A percentile compares a stretch with the other conserved stretches of the same genome.
phyloP scores from a whole-genome alignment of 352 stramenopile genomes.

The Phytopythium oedochilum region DNA sequence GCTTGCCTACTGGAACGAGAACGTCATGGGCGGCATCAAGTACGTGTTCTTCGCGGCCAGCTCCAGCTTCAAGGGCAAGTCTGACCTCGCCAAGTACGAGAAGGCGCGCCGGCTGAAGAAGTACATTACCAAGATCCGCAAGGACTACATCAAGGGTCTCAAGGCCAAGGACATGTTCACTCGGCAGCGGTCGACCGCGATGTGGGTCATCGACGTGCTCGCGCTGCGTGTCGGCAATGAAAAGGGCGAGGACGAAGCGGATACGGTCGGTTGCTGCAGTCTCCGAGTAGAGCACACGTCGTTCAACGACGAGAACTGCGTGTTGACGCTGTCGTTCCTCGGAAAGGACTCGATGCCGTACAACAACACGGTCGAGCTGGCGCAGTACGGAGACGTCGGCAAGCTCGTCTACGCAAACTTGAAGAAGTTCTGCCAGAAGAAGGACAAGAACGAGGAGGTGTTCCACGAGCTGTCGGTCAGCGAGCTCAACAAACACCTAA shows the following conservation, averaged over 20 bases:
- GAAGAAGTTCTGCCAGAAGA: constrained; percentile 94
- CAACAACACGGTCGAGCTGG: constrained; percentile 98
- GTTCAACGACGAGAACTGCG: constrained; percentile 91
- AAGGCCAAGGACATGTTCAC: constrained; percentile 88
- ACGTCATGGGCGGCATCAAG: constrained; percentile 98
- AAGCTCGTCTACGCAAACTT: constrained; percentile 95
- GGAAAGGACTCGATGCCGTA: constrained; percentile 99
- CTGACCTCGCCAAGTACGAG: constrained; percentile 98
- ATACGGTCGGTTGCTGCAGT: constrained; percentile 99
- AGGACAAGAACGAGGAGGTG: constrained; percentile 96
- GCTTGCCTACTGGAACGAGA: constrained; percentile 98
- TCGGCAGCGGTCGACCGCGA: constrained; percentile 96
- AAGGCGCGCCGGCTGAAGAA: constrained; percentile 98
- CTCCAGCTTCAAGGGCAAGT: constrained; percentile 99
- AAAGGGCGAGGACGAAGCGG: constrained; percentile 98
- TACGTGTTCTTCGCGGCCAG: constrained; percentile 98
- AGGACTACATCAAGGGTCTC: constrained; percentile 89
- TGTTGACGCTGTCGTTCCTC: constrained; percentile 98
- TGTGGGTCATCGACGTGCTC: constrained; percentile 99
- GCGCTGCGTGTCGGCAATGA: constrained; percentile 99
- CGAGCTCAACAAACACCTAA: constrained; percentile 98
- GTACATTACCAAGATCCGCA: constrained; percentile 95
- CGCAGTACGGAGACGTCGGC: constrained; percentile 86
- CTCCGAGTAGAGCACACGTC: constrained; percentile 98
- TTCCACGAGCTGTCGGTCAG: constrained; percentile 96